phyloP scores from a whole-genome alignment of 768 basidiomycete species.

The Lepiota venenata region DNA sequence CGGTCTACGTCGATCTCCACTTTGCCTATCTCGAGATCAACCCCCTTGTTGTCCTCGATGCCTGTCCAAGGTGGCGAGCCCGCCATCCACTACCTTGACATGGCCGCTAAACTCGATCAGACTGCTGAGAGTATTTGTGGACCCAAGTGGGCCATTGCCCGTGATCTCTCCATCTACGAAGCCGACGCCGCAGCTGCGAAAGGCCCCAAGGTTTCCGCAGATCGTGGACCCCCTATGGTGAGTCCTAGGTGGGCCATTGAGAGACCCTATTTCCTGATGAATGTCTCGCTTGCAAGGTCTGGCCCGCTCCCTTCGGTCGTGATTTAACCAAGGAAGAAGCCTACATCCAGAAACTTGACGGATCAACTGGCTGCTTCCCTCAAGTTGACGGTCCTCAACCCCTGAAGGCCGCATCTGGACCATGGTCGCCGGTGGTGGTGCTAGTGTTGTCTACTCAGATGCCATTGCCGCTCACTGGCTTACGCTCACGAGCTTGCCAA shows the following conservation, averaged over 20 bases:
- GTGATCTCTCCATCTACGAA: constrained; percentile 80
- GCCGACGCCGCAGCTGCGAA: constrained; percentile 38
- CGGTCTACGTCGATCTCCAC: constrained; percentile 97
- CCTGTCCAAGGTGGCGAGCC: constrained; percentile 60
- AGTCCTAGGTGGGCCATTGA: constrained; percentile 16
- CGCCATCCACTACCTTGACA: constrained; percentile 93
- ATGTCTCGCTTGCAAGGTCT: constrained; percentile 41
- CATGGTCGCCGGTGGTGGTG: constrained; percentile 98
- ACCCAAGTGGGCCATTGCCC: constrained; percentile 97
- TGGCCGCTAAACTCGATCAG: constrained; percentile 99
- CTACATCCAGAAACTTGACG: constrained; percentile 98
- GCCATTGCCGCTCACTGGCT: constrained; percentile 89
- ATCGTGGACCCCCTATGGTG: constrained; percentile 97
- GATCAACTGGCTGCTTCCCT: constrained; percentile 94
- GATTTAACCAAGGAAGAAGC: constrained; percentile 98
- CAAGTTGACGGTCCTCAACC: constrained; percentile 95
- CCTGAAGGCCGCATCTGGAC: constrained; percentile 98
- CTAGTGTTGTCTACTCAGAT: constrained; percentile 65
- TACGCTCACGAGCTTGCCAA: constrained; percentile 98
- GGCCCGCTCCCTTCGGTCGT: constrained; percentile 95
- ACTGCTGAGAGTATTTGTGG: constrained; percentile 98
- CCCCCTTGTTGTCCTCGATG: constrained; percentile 93
- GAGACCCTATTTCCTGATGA: not conserved
- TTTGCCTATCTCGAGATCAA: constrained; percentile 99
- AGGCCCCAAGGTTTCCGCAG: constrained; percentile 62